A percentile compares a stretch with the other conserved stretches of the same genome.
phyloP scores from a whole-genome alignment of 129 eudicot genomes.

The Pseudognaphalium luteoalbum region DNA sequence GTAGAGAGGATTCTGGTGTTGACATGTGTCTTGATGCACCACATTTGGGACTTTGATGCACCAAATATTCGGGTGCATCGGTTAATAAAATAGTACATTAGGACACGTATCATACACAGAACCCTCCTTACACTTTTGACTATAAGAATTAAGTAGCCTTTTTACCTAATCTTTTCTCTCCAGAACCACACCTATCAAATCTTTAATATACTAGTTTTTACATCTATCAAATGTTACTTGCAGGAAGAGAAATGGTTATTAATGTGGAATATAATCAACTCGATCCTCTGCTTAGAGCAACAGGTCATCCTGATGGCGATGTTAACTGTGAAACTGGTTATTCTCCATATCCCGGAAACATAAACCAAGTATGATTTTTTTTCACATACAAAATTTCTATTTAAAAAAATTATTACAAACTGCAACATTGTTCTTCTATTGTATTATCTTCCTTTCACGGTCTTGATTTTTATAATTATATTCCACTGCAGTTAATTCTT shows the following conservation, averaged over 20 bases:
- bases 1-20: too few relatives aligned
- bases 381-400: background rate
- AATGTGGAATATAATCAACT: constrained; percentile 99
- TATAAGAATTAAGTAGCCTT: too few relatives aligned
- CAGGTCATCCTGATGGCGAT: constrained; percentile 92
- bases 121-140: too few relatives aligned
- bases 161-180: too few relatives aligned
- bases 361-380: constrained; percentile 67
- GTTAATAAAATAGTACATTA: too few relatives aligned
- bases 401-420: too few relatives aligned
- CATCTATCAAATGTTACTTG: constrained; percentile 3
- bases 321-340: constrained; percentile 85
- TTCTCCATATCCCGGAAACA: constrained; percentile 98
- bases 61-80: too few relatives aligned
- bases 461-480: background rate
- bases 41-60: too few relatives aligned
- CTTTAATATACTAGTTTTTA: background rate
- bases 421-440: background rate
- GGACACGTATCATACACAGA: too few relatives aligned
- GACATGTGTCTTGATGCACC: too few relatives aligned
- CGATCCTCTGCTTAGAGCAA: constrained; percentile 94
- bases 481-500: constrained; percentile 62
- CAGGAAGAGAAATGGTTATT: constrained; percentile 96
- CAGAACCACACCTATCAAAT: too few relatives aligned
- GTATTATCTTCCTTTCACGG: background rate